Conservation (phyloP, 1,284 basidiomycete genomes). For the Puccinia novopanici region DNA sequence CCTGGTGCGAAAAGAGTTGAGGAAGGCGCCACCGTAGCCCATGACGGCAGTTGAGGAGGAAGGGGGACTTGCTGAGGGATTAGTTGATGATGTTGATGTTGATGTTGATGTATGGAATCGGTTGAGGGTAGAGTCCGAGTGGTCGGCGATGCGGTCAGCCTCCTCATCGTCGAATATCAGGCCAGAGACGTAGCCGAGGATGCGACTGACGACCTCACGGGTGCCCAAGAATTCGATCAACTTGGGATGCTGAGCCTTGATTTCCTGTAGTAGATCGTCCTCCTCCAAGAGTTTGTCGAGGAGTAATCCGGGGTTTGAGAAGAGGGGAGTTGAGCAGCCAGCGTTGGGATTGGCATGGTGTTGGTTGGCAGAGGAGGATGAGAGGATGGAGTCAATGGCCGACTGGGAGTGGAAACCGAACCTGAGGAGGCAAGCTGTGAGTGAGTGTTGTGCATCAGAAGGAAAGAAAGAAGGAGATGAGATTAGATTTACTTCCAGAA, state of each 20-base stretch:
- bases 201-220: slow-evolving; percentile 73
- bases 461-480: neutral
- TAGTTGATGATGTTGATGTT: slow-evolving; percentile 71
- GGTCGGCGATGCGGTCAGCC: slow-evolving; percentile 57
- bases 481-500: slow-evolving; percentile 40
- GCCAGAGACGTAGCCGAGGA: slow-evolving; percentile 81
- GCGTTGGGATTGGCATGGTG: slow-evolving; percentile 36
- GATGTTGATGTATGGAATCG: slow-evolving; percentile 54
- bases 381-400: slow-evolving; percentile 49
- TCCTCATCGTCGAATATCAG: slow-evolving; percentile 76
- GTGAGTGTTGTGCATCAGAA: neutral
- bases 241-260: slow-evolving; percentile 88
- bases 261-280: slow-evolving; percentile 89
- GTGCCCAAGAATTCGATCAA: slow-evolving; percentile 81
- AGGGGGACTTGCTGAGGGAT: neutral
- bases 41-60: slow-evolving; percentile 36
- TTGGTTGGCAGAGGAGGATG: slow-evolving; percentile 42
- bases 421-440: slow-evolving; percentile 12
- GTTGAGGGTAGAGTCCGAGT: slow-evolving; percentile 36
- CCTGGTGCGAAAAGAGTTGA: slow-evolving; percentile 53
- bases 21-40: slow-evolving; percentile 46
- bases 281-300: slow-evolving; percentile 91
- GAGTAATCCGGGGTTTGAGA: slow-evolving; percentile 50
- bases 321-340: slow-evolving; percentile 19
- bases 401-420: slow-evolving; percentile 50